Base-by-base conservation (phyloP, 345 rosid genomes). In the Aethionema arabicum region DNA sequence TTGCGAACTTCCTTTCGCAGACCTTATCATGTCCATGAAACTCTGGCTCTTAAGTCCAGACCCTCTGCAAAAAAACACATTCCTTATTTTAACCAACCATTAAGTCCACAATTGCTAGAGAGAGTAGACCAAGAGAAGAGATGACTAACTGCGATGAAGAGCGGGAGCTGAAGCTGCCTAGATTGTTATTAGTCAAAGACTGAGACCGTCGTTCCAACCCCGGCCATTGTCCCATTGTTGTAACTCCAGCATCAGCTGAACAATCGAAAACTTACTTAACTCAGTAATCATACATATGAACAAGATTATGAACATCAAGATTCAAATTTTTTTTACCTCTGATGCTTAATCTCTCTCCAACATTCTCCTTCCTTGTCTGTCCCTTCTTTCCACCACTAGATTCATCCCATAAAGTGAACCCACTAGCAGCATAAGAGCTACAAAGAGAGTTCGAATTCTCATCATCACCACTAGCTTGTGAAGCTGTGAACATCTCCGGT, bases 291-390 rank as follows among this genome's bases (percentile, higher is more conserved):
- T 48, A 39, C 65, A 50, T 30, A 54, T 6, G 43, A 21, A 21
- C 27, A 21, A 21, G 35, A 6, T 33, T 56, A 60, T 0, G 4
- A 56, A n/a, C 9, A 65, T 64, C 44, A 56, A 11, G 52, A 49
- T 32, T 49, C 14, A 5, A 0, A 21, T 5, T 49, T 54, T 43
- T 27, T 27, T n/a, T 36, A 73, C 76, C 72, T 67, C 60, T 61
- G 31, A 67, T 42, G 59, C 44, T 66, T 32, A 80, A 66, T 74
- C 74, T 77, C 53, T 79, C 85, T 16, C 68, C 80, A 9, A 50
- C 66, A 76, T 85, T 87, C 88, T 90, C 97, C 83, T 86, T 86
- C 91, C 89, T 84, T 75, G 86, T 76, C 95, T 88, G 80, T 88
- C 95, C 97, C 95, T 80, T 88, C 51, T 80, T 85, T 45, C 62